Conservation (phyloP, 2,329 filamentous ascomycete genomes). For the Cercospora sp. region DNA sequence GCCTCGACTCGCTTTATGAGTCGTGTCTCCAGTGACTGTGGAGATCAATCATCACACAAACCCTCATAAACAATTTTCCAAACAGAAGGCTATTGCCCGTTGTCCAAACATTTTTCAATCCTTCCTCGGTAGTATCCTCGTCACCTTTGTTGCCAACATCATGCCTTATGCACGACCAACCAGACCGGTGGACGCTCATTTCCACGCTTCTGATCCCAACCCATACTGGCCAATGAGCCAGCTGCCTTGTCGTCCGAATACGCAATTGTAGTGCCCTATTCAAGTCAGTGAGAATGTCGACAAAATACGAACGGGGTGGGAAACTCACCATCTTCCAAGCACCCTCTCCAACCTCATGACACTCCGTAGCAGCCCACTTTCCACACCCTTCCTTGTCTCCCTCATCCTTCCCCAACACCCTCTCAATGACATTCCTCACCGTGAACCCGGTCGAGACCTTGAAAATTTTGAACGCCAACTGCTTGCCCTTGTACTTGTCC, state of each 20-base stretch:
- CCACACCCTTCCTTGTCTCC: conserved; percentile 26
- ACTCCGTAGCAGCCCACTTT: conserved; percentile 39
- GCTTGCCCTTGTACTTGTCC: conserved; percentile 24
- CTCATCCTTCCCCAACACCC: conserved; percentile 28
- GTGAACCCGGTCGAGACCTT: conserved; percentile 33
- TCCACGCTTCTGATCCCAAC: conserved; percentile 39
- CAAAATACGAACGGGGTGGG: not conserved
- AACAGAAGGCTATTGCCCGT: not conserved
- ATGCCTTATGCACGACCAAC: conserved; percentile 38
- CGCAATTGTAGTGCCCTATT: conserved; percentile 35
- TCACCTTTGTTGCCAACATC: not conserved
- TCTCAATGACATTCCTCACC: conserved; percentile 36
- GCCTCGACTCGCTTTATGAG: not conserved
- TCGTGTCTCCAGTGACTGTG: not conserved
- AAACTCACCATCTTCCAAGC: conserved; percentile 36
- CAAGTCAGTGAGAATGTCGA: not conserved
- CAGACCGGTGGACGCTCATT: conserved; percentile 39
- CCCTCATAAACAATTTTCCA: not conserved
- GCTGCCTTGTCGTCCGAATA: conserved; percentile 35
- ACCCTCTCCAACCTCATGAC: conserved; percentile 37
- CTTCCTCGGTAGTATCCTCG: not conserved
- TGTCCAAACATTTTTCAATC: not conserved
- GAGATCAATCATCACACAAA: not conserved
- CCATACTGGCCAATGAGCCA: conserved; percentile 33
- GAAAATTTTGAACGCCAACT: conserved; percentile 38